Evolutionary conservation across 1,139 yeast species (phyloP).

Genomic region (Suhomyces kunorum): DNA sequence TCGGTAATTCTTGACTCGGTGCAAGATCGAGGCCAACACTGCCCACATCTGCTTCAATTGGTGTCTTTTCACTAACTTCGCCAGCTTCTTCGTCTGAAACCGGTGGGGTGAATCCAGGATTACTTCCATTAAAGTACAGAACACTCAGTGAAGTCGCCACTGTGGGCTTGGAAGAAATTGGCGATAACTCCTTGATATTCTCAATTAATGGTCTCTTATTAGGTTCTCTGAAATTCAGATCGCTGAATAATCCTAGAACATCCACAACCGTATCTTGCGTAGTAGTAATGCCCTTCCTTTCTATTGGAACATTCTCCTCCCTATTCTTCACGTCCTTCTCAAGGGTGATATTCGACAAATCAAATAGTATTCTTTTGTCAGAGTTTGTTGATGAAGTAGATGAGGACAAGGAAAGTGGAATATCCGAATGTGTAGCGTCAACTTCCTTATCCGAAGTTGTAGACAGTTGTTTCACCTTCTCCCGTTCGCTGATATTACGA

Average conservation of each 20-base stretch:
- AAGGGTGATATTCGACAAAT: slow-evolving; percentile 2
- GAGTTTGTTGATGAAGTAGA: not conserved
- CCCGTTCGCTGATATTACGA: slow-evolving; percentile 2
- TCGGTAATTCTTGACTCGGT: not conserved
- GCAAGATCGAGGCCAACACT: not conserved
- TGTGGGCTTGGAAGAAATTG: slow-evolving; percentile 3
- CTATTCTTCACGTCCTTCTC: slow-evolving; percentile 1
- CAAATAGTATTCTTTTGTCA: slow-evolving; percentile 2
- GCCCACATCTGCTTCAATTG: not conserved
- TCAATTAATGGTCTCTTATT: slow-evolving; percentile 8
- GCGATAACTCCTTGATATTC: slow-evolving; percentile 7
- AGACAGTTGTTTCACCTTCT: slow-evolving; percentile 2
- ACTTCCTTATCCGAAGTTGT: not conserved
- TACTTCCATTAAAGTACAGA: slow-evolving; percentile 2
- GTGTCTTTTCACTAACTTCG: slow-evolving; percentile 1
- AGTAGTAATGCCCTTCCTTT: slow-evolving; percentile 15
- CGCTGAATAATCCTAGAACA: slow-evolving; percentile 18
- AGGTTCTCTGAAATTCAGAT: slow-evolving; percentile 5
- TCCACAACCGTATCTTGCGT: slow-evolving; percentile 19
- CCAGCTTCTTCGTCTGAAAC: slow-evolving; percentile 19
- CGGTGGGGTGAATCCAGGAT: slow-evolving; percentile 23
- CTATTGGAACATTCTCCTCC: not conserved
- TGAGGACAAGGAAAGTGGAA: not conserved
- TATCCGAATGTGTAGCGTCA: not conserved
- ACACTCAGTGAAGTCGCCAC: not conserved